Base-by-base conservation (phyloP, 1,284 basidiomycete genomes). In the Boletus semigastroideus region DNA sequence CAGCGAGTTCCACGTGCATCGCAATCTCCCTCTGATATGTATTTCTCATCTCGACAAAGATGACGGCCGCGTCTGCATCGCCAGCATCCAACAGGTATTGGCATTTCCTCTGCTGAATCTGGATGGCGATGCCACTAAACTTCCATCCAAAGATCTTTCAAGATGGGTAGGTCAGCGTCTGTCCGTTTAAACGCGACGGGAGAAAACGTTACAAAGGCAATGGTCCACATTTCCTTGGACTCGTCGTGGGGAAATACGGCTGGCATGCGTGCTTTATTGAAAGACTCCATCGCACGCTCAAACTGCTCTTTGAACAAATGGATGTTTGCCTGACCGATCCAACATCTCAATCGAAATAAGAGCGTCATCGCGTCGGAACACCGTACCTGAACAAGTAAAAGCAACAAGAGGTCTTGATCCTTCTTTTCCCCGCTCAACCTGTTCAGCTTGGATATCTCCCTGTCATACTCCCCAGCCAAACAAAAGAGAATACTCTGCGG, bases 61-160 rank as follows among this genome's bases (percentile, higher is more conserved):
- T 48, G 22, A 12, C 8, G 4, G 51, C 51, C n/a, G 51, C 34
- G 6, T 27, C 17, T 16, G 51, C 22, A 7, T 33, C 8, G 13
- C 34, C 48, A 19, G 12, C 41, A 13, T 52, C 30, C 49, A 52
- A 11, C 16, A 52, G 22, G 11, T 28, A 52, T 33, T 42, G 33
- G 19, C 49, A 52, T 33, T 52, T 52, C 28, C 8, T 31, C 40
- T 52, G 51, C 9, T 52, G 51, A 17, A 52, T 52, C 49, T 51
- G 51, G 20, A 52, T 52, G 8, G 40, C 28, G 17, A 52, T 40
- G 20, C 51, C 51, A 42, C 40, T 52, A 9, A 52, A 52, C 13
- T 52, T 52, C 51, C 51, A 52, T 16, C 51, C 51, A 17, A 52
- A 52, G n/a, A 52, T 20, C 51, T 52, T 42, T 34, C 3, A 27